Conservation (phyloP, 345 rosid species). For the Brassica napus region DNA sequence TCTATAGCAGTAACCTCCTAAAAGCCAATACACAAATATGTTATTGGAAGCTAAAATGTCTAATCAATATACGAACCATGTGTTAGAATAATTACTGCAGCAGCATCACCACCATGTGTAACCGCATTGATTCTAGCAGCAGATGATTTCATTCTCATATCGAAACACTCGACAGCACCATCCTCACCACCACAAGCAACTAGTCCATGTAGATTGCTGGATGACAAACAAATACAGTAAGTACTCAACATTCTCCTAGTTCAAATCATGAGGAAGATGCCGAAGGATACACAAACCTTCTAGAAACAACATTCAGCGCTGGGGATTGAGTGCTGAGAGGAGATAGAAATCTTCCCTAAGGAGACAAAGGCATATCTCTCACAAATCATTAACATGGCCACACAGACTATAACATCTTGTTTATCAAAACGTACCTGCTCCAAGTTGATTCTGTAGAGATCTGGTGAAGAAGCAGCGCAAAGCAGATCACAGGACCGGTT, state of each 20-base stretch:
- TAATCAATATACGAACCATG: slow-evolving; percentile 12
- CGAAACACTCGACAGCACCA: slow-evolving; percentile 94
- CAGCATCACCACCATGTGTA: slow-evolving; percentile 68
- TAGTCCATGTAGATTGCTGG: slow-evolving; percentile 83
- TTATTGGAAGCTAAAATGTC: not conserved
- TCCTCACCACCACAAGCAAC: slow-evolving; percentile 99
- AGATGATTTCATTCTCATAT: slow-evolving; percentile 74
- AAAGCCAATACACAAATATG: slow-evolving; percentile 7
- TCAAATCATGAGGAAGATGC: not conserved
- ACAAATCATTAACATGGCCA: slow-evolving; percentile 17
- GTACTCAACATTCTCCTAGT: slow-evolving; percentile 11
- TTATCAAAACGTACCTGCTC: slow-evolving; percentile 61
- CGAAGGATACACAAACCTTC: slow-evolving; percentile 56
- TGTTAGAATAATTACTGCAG: slow-evolving; percentile 31
- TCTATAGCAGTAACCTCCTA: slow-evolving; percentile 90
- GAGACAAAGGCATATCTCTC: slow-evolving; percentile 7
- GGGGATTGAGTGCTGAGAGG: slow-evolving; percentile 79
- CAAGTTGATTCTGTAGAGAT: slow-evolving; percentile 82
- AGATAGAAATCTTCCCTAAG: slow-evolving; percentile 81
- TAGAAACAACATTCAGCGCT: slow-evolving; percentile 87
- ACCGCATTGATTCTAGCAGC: slow-evolving; percentile 83
- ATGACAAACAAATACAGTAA: slow-evolving; percentile 28
- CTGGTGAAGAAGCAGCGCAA: slow-evolving; percentile 96
- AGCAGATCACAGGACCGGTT: slow-evolving; percentile 93
- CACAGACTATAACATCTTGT: not conserved